Base-by-base conservation (phyloP, 192 early-diverging fungal genomes). In the Linderina pennispora region DNA sequence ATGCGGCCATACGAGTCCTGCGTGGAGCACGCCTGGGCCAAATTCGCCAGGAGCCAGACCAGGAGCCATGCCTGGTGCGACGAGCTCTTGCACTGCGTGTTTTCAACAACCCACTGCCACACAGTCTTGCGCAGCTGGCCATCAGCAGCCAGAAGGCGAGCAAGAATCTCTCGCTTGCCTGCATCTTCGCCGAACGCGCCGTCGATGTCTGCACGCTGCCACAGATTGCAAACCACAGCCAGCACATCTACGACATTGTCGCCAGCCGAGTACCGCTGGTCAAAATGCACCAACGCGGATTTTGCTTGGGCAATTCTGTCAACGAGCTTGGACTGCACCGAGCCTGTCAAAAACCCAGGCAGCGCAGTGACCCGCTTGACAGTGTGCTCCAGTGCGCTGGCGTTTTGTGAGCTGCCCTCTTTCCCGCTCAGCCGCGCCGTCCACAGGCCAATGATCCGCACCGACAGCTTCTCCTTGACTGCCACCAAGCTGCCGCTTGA, bases 101-200 rank as follows among this genome's bases (percentile, higher is more conserved):
- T n/a, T 19, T 20, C 21, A 3, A 10, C 41, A 8, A 34, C 48
- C 65, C 65, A 69, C 32, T 23, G 18, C 37, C 53, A 53, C 2
- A 54, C 50, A 0, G 6, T 15, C 1, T n/a, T 17, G 9, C 55
- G 54, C n/a, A 70, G 32, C 23, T 21, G 23, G 9, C 19, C 38
- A 36, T 62, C 51, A 38, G 31, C 34, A 10, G 32, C 18, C 6
- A 70, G 21, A 3, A 70, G 40, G n/a, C 55, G 41, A 14, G 43
- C 53, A 5, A 69, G 42, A 4, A 69, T 17, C 23, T 9, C 44
- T 36, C 50, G 47, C n/a, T 22, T 42, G 18, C 26, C 41, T 2
- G 19, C 13, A 21, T 44, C 45, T 9, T 2, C 21, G 2, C n/a
- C 40, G 1, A 38, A 43, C n/a, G 35, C 4, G 36, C 41, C 23